Evolutionary conservation across 345 rosid species (phyloP), one percentile per base, ranked within the genome.

Genomic region (Excoecaria cochinchinensis): DNA sequence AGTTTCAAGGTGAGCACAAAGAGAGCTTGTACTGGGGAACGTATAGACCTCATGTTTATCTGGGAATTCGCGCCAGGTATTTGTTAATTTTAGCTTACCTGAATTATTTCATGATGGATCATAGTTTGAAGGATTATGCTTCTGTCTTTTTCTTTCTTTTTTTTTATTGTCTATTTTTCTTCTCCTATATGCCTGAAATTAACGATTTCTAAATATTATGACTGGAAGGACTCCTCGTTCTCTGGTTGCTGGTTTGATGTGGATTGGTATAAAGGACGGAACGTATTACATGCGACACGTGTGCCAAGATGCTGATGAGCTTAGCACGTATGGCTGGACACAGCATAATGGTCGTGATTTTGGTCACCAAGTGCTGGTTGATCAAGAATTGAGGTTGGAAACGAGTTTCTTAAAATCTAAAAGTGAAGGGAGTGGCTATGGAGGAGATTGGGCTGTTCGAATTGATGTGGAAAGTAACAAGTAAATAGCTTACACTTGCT

Each of bases 21-120:
- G 90, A 92, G 82, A 86, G 91, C 86, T 88, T 92, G 77, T 89
- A 95, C 62, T 89, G 99, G 99, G 99, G 93, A 80, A 91, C 97
- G 1, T 95, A 91, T 75, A 89, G 97, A 24, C 94, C 98, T 84
- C 89, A 91, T 50, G 89, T 89, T 80, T 91, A 94, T 82, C 82
- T 94, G 48, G 98, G 98, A 53, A 83, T 94, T 78, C 95, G 97
- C 7, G 92, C 95, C 9, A 94, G 97, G 97, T 92, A 67, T 21
- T 58, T 40, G 16, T 36, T 74, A 24, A 53, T 8, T 24, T 59
- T 39, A 3, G 8, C 21, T 17, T 62, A 21, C 22, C 8, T 21
- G n/a, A 38, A 38, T 31, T 51, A 36, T 13, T 71, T 63, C 22
- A 50, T 12, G 7, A 48, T 58, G 39, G 53, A 60, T 60, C 65